phyloP scores from a whole-genome alignment of 768 basidiomycete genomes.

The Boletus sp. region DNA sequence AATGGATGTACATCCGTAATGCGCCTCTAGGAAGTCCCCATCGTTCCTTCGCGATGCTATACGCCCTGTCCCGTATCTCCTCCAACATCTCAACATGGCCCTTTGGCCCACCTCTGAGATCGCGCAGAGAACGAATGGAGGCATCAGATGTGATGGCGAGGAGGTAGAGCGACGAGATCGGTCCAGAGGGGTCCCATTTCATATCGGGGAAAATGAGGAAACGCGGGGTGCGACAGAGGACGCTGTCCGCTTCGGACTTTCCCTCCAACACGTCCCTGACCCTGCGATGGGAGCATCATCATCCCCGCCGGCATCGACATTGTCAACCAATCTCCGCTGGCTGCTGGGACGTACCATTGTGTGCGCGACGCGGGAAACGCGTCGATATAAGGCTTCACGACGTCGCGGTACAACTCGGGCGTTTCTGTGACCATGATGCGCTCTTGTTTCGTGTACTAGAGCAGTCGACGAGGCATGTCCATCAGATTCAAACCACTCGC shows the following conservation, averaged over 20 bases:
- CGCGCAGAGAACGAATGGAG: slow-evolving; percentile 68
- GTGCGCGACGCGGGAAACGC: slow-evolving; percentile 74
- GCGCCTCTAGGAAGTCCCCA: slow-evolving; percentile 65
- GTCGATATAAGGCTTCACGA: slow-evolving; percentile 78
- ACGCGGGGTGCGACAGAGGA: slow-evolving; percentile 59
- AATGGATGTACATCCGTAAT: slow-evolving; percentile 84
- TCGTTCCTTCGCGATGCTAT: slow-evolving; percentile 48
- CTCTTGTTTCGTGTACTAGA: slow-evolving; percentile 73
- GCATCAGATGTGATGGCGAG: slow-evolving; percentile 68
- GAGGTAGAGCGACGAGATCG: slow-evolving; percentile 70
- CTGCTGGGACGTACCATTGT: slow-evolving; percentile 58
- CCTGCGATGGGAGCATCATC: slow-evolving; percentile 42
- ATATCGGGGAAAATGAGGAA: slow-evolving; percentile 91
- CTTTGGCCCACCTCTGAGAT: slow-evolving; percentile 47
- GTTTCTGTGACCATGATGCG: slow-evolving; percentile 78
- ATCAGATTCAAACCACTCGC: not conserved
- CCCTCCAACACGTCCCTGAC: slow-evolving; percentile 82
- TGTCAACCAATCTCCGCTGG: not conserved
- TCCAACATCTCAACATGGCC: slow-evolving; percentile 65
- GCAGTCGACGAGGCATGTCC: not conserved
- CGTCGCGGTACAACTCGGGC: slow-evolving; percentile 60
- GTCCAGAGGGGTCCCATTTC: slow-evolving; percentile 90
- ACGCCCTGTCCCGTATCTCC: slow-evolving; percentile 57
- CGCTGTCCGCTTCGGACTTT: slow-evolving; percentile 65
- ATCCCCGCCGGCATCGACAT: not conserved